phyloP scores from a whole-genome alignment of 805 yeast species.

The Yamadazyma nakazawae region DNA sequence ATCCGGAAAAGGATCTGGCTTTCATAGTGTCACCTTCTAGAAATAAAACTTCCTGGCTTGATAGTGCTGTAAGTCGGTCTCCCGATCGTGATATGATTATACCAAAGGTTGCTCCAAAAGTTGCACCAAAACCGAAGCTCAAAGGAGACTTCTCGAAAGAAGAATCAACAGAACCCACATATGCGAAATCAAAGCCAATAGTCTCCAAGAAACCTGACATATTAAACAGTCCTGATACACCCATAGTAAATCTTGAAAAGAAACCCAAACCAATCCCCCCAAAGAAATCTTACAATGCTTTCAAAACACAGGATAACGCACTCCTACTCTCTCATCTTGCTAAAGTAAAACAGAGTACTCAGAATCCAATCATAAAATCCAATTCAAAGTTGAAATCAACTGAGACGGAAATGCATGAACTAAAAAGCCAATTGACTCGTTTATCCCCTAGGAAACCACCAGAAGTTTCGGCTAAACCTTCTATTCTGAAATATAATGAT shows the following conservation, averaged over 20 bases:
- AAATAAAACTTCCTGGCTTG: conserved; percentile 9
- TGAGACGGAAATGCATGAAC: conserved; percentile 7
- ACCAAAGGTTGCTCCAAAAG: too few species aligned
- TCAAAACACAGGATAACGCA: conserved; percentile 22
- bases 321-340: conserved; percentile 23
- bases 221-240: too few species aligned
- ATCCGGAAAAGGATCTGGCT: background rate
- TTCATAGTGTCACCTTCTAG: conserved; percentile 4
- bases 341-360: conserved; percentile 17
- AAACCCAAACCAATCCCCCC: background rate
- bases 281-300: conserved; percentile 14
- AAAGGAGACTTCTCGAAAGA: background rate
- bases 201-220: background rate
- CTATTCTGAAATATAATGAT: background rate
- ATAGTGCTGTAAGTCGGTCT: conserved; percentile 11
- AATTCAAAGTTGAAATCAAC: conserved; percentile 17
- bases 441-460: conserved; percentile 1
- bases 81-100: background rate
- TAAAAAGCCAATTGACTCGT: conserved; percentile 1
- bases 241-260: background rate
- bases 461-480: conserved; percentile 5
- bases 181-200: background rate
- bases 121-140: too few species aligned
- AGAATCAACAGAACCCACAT: background rate
- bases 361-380: conserved; percentile 9